Conservation (phyloP, 2,329 filamentous ascomycete species). For the Trichoderma endophyticum region DNA sequence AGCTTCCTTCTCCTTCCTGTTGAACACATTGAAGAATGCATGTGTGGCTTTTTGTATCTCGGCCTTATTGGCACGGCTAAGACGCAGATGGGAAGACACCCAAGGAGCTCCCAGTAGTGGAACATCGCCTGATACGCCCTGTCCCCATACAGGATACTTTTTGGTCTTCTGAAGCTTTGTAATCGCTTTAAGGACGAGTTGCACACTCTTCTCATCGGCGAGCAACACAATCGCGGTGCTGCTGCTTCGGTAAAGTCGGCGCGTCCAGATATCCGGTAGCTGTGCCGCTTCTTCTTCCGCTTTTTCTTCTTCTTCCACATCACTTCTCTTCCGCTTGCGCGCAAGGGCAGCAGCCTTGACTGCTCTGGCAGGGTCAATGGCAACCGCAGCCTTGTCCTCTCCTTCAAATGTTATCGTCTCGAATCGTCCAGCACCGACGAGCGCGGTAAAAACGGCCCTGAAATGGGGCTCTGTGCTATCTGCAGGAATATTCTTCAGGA, state of each 20-base stretch:
- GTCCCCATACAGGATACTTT: slow-evolving; percentile 66
- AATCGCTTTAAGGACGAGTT: slow-evolving; percentile 72
- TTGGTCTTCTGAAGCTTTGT: slow-evolving; percentile 59
- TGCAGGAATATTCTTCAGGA: slow-evolving; percentile 83
- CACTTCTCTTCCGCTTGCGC: slow-evolving; percentile 42
- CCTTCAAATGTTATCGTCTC: slow-evolving; percentile 74
- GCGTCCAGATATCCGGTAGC: slow-evolving; percentile 71
- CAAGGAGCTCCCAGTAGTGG: slow-evolving; percentile 56
- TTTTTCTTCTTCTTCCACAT: slow-evolving; percentile 54
- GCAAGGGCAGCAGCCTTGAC: slow-evolving; percentile 35
- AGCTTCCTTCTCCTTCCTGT: slow-evolving; percentile 63
- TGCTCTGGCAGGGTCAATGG: slow-evolving; percentile 50
- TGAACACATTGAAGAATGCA: slow-evolving; percentile 82
- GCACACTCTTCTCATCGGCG: slow-evolving; percentile 76
- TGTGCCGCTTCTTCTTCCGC: slow-evolving; percentile 54
- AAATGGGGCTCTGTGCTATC: slow-evolving; percentile 79
- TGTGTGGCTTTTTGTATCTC: slow-evolving; percentile 73
- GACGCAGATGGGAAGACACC: slow-evolving; percentile 64
- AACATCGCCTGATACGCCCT: slow-evolving; percentile 54
- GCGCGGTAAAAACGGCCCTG: slow-evolving; percentile 67
- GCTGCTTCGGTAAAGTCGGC: slow-evolving; percentile 67
- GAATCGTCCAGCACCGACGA: slow-evolving; percentile 75
- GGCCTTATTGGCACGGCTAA: slow-evolving; percentile 66
- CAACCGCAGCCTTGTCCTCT: slow-evolving; percentile 43
- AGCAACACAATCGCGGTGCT: slow-evolving; percentile 78